These are phyloP conservation scores for Phytopythium ostracodes DNA, from an alignment of 352 stramenopile genomes.

Conservation along the genomic window DNA sequence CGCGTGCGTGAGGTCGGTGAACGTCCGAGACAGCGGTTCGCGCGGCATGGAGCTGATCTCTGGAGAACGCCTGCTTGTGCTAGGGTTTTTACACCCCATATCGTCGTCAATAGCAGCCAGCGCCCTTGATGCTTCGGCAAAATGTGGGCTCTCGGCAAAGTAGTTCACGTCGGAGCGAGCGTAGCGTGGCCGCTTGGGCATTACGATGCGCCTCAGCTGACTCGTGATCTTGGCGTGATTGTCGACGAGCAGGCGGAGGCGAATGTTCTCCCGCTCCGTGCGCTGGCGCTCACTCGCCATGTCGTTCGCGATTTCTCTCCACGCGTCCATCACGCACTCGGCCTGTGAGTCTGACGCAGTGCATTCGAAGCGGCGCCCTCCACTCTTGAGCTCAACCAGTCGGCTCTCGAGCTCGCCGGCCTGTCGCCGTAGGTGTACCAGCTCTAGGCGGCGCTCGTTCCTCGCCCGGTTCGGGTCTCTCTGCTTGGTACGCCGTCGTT, in stretches of 20 bases:
- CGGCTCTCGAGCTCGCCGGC: conserved; percentile 4
- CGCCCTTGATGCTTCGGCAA: conserved; percentile 6
- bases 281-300: conserved; percentile 39
- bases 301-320: conserved; percentile 39
- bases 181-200: conserved; percentile 19
- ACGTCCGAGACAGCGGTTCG: conserved; percentile 16
- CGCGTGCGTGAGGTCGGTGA: conserved; percentile 6
- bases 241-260: conserved; percentile 43
- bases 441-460: conserved; percentile 55
- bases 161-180: neutral
- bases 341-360: neutral
- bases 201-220: conserved; percentile 49
- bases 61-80: neutral
- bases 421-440: conserved; percentile 44
- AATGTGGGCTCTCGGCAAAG: conserved; percentile 3
- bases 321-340: conserved; percentile 8
- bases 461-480: conserved; percentile 51
- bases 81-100: neutral
- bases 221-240: conserved; percentile 49
- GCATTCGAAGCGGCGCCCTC: neutral
- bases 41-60: neutral
- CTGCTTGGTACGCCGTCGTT: neutral
- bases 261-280: conserved; percentile 53
- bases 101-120: neutral
- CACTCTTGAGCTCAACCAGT: neutral